Percentiles rank a stretch among this genome's conserved stretches.
Evolutionary conservation across 2,329 filamentous ascomycete species (phyloP).

Genomic region (Seiridium unicorne): DNA sequence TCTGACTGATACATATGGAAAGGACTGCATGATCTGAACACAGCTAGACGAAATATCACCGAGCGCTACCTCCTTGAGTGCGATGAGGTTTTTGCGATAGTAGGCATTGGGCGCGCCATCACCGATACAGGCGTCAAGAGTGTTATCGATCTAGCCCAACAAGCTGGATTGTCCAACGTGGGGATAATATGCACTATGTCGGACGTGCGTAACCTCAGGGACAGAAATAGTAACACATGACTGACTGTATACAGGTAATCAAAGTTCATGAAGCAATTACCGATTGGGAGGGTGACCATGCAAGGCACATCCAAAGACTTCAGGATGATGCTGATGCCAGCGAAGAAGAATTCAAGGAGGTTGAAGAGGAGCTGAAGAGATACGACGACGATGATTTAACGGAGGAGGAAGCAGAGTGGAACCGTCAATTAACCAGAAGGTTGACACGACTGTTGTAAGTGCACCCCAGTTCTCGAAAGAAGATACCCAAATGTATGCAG

Average conservation of each 20-base stretch:
- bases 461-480: background rate
- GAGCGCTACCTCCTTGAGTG: slow-evolving; percentile 43
- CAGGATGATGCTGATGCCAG: slow-evolving; percentile 15
- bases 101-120: slow-evolving; percentile 37
- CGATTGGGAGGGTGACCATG: slow-evolving; percentile 26
- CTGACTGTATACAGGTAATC: slow-evolving; percentile 24
- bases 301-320: background rate
- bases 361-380: slow-evolving; percentile 15
- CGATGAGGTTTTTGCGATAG: slow-evolving; percentile 45
- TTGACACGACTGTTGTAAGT: background rate
- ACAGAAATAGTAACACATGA: background rate
- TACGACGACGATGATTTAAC: slow-evolving; percentile 11
- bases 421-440: background rate
- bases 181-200: slow-evolving; percentile 42
- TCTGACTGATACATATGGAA: background rate
- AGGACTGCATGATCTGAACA: slow-evolving; percentile 47
- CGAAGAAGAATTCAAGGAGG: slow-evolving; percentile 5
- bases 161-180: slow-evolving; percentile 35
- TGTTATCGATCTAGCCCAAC: slow-evolving; percentile 38
- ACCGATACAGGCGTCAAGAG: slow-evolving; percentile 38
- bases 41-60: slow-evolving; percentile 39
- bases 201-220: slow-evolving; percentile 28
- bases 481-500: slow-evolving; percentile 2
- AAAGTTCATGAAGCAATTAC: slow-evolving; percentile 27
- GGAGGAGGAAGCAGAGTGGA: slow-evolving; percentile 8